Base-by-base conservation (phyloP, 768 basidiomycete genomes). In the Lentinula lateritia region DNA sequence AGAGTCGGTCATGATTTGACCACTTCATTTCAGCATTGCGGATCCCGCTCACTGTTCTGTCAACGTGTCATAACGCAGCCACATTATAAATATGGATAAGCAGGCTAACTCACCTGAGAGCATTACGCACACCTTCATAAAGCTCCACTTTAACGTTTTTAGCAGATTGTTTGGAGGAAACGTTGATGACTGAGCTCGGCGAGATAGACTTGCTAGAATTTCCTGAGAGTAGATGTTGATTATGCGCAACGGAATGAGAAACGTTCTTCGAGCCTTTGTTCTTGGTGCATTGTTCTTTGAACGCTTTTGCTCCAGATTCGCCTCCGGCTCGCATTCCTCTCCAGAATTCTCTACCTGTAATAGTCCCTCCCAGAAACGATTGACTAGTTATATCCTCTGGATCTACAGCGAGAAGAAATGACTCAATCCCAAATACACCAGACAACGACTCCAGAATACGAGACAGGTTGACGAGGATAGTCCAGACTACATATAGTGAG, bases 11-110 rank as follows among this genome's bases (percentile, higher is more conserved):
- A 54, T 81, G 87, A 67, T 86, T 87, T 8, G 84, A 83, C 88
- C 88, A 89, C 69, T 85, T 88, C 88, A 89, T 89, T 66, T 89
- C 88, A 20, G 88, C 87, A 58, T 78, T 84, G 10, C 83, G 84
- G 18, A 83, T 71, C 7, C 86, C 86, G 64, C 83, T 85, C 6
- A 76, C 78, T 4, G 76, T 67, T 69, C 87, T 88, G 61, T 12
- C 28, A 36, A 18, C 28, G 10, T 23, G 50, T 58, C 12, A 55
- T 56, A 41, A 15, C 43, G 56, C 52, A 52, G 61, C 38, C 61
- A 38, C 35, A 63, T 41, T 48, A 65, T 42, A 54, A 50, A 50
- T 54, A 52, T 6, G 55, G 58, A 36, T 50, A 38, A 63, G 7
- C 16, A 35, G 13, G 38, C 38, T 3, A 43, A 65, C 64, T 43